Percentiles rank a stretch among this genome's conserved stretches.
Evolutionary conservation across 1,139 yeast genomes (phyloP).

Genomic region (Schizosaccharomyces versatilis): DNA sequence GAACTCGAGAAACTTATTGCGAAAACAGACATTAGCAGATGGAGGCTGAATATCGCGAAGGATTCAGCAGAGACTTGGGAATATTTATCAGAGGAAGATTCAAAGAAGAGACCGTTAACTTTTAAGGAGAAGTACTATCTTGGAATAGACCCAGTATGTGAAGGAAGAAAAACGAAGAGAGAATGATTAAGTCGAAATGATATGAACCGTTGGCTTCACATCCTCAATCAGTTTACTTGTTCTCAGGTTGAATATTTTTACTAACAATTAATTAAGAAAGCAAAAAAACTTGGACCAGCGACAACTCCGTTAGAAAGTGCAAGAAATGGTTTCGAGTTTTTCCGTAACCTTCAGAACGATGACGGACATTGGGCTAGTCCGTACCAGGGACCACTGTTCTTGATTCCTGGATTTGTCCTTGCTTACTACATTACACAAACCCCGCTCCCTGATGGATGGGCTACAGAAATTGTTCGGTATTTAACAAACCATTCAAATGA

Average conservation of each 20-base stretch:
- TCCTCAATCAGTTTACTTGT: slow-evolving; percentile 13
- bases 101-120: slow-evolving; percentile 23
- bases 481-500: slow-evolving; percentile 81
- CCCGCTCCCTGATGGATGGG: slow-evolving; percentile 44
- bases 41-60: not conserved
- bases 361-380: slow-evolving; percentile 78
- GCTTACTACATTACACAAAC: slow-evolving; percentile 49
- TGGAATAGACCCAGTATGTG: slow-evolving; percentile 13
- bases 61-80: slow-evolving; percentile 37
- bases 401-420: slow-evolving; percentile 73
- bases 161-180: too few species aligned
- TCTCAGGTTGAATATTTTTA: slow-evolving; percentile 10
- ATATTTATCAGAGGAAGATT: slow-evolving; percentile 27
- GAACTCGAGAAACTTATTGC: not conserved
- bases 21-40: not conserved
- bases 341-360: slow-evolving; percentile 37
- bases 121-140: slow-evolving; percentile 19
- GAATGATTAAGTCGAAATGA: not conserved
- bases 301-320: slow-evolving; percentile 40
- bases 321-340: slow-evolving; percentile 51
- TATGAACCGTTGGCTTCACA: too few species aligned
- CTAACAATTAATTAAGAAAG: slow-evolving; percentile 6
- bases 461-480: slow-evolving; percentile 55
- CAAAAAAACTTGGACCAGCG: slow-evolving; percentile 13
- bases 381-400: slow-evolving; percentile 94